Evolutionary conservation across 495 filamentous ascomycete genomes (phyloP), one percentile per base, ranked within the genome.

Genomic region (Beverwykella pulmonaria): DNA sequence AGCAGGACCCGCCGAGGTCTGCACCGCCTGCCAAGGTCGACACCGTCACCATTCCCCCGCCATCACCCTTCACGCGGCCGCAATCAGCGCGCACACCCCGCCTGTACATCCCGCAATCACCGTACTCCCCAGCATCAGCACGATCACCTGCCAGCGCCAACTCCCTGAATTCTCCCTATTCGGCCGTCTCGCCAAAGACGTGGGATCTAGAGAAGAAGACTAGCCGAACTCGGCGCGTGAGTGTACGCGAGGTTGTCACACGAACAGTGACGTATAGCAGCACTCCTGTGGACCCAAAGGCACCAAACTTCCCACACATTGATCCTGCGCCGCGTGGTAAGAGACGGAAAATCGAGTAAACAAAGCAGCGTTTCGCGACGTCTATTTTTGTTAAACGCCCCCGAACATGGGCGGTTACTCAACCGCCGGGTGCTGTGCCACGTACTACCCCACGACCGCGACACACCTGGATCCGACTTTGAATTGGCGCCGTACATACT

Each of bases 251-350:
- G 73, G 87, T 90, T 3, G 87, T 92, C 46, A 92, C 88, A 32
- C 81, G 89, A 57, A 91, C 89, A 17, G 88, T 92, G 53, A 92
- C 89, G 7, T 90, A 90, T 74, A 73, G 61, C 61, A 61, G 59
- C 47, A 74, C 65, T 36, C 76, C 76, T 10, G 61, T 76, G 6
- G 75, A 78, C 27, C 25, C 63, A 19, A 67, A 63, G 30, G 88
- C 86, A 26, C 87, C 87, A 52, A 70, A 81, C 59, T 87, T 89
- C 86, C 82, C 79, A 14, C 73, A 78, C 25, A 74, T 78, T 70
- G 70, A 72, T 53, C 87, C 88, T 17, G 88, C 89, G 54, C 89
- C 89, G 39, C 90, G 90, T 71, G 89, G 89, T 61, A 91, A 91
- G 82, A 79, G 87, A 76, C 84, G 89, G 75, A 88, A 88, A 78